phyloP scores from a whole-genome alignment of 371 early-diverging fungal genomes.

The Massospora cicadina region DNA sequence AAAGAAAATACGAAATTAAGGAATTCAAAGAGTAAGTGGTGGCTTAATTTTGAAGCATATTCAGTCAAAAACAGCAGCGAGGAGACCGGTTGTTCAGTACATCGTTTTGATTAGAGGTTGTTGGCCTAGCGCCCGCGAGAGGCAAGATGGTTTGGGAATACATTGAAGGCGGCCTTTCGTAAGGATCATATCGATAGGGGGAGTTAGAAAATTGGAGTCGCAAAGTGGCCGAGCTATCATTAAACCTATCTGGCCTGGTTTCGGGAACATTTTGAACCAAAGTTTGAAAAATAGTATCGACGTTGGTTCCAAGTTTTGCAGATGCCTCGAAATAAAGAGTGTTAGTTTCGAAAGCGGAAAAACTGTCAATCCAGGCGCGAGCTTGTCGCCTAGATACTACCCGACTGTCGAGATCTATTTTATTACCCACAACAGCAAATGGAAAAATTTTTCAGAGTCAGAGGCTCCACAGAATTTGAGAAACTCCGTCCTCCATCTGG shows the following conservation, averaged over 20 bases:
- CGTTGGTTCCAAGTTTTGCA: slow-evolving; percentile 85
- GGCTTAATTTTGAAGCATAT: neutral
- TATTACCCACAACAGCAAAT: slow-evolving; percentile 85
- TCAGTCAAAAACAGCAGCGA: neutral
- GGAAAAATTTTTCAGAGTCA: slow-evolving; percentile 77
- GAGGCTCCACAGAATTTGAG: slow-evolving; percentile 66
- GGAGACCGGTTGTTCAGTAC: neutral
- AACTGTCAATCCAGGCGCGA: slow-evolving; percentile 6
- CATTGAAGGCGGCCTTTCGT: neutral
- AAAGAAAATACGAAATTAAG: neutral
- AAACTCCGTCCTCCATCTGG: slow-evolving; percentile 82
- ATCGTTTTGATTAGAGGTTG: neutral
- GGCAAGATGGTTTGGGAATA: neutral
- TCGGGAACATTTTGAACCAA: slow-evolving; percentile 1
- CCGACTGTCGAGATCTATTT: slow-evolving; percentile 82
- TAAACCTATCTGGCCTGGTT: neutral
- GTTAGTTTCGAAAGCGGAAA: slow-evolving; percentile 13
- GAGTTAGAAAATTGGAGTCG: neutral
- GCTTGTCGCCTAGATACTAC: slow-evolving; percentile 32
- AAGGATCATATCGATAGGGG: neutral
- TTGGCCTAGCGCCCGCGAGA: neutral
- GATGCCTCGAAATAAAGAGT: slow-evolving; percentile 82
- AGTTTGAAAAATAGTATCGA: slow-evolving; percentile 27
- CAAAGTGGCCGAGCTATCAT: neutral
- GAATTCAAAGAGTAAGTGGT: neutral